These are phyloP conservation scores for Globisporangium okanoganense DNA, from an alignment of 352 stramenopile genomes.

Conservation along the genomic window DNA sequence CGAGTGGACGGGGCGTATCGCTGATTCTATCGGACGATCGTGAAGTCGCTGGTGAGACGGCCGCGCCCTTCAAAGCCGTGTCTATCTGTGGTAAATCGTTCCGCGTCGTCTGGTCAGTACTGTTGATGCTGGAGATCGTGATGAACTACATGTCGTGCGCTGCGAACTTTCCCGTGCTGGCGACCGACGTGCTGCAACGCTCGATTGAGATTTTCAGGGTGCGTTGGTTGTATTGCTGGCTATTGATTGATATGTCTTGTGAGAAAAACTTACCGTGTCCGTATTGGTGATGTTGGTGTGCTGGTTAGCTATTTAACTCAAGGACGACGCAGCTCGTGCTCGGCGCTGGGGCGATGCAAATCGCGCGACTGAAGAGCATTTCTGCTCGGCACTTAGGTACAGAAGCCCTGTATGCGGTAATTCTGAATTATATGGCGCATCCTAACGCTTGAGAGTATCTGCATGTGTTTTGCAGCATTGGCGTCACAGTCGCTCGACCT, in stretches of 20 bases:
- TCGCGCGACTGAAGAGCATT: conserved; percentile 95
- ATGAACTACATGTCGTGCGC: conserved; percentile 95
- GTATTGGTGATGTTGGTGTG: conserved; percentile 8
- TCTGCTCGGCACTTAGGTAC: conserved; percentile 93
- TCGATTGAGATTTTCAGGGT: conserved; percentile 90
- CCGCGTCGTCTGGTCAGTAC: conserved; percentile 94
- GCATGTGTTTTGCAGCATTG: conserved; percentile 50
- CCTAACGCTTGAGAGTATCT: too few relatives aligned
- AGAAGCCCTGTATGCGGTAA: background rate
- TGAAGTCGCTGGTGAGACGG: conserved; percentile 54
- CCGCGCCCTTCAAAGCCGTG: conserved; percentile 73
- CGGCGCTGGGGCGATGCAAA: conserved; percentile 94
- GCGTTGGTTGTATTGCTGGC: conserved; percentile 8
- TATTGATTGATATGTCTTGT: background rate
- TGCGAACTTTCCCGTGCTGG: conserved; percentile 91
- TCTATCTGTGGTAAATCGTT: conserved; percentile 92
- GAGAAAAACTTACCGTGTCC: background rate
- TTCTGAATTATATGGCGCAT: background rate
- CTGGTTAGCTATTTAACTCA: conserved; percentile 93
- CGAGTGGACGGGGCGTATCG: conserved; percentile 85
- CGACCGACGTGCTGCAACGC: conserved; percentile 93
- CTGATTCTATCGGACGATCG: conserved; percentile 69
- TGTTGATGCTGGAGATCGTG: conserved; percentile 94
- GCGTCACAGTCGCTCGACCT: conserved; percentile 95
- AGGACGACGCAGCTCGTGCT: conserved; percentile 95